Base-by-base conservation (phyloP, 331 rosid species). In the Rhamnella rubrinervis region DNA sequence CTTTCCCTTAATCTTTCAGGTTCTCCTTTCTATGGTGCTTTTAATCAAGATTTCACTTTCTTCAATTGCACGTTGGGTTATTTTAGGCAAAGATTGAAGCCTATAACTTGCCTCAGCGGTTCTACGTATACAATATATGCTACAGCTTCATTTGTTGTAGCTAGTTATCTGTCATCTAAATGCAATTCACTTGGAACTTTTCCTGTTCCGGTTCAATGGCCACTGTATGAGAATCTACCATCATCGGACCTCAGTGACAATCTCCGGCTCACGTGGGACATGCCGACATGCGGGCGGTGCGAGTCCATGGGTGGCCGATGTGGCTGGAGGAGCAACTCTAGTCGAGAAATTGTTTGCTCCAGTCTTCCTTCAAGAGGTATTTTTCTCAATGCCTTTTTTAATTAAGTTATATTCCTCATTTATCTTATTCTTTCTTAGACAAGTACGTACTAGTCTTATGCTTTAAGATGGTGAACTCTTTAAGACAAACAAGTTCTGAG, bases 271-370 rank as follows among this genome's bases (percentile, higher is more conserved):
- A 77, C 73, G 23, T 92, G 97, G 97, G 76, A 77, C 16, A 49
- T 57, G 31, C 96, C 97, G 11, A 17, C 80, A 37, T 92, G 97
- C 71, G 86, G 85, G 18, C 67, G 39, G 68, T 92, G 97, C 56
- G 88, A 83, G 73, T 56, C 73, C 0, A 76, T 25, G 1, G 95
- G 95, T 20, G 89, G 88, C 21, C 76, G 72, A 0, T 92, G 97
- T 73, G 97, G 85, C 2, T 71, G 77, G 16, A 55, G 64, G 65
- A 23, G 7, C 26, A 68, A 78, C 51, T 65, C 86, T 19, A 81
- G 69, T 37, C 47, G 21, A 47, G 61, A 76, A 59, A 65, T 87
- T 28, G 80, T 49, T 1, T 92, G 97, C 83, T 83, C 71, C 38
- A 44, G 41, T 64, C 17, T 71, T 62, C 65, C 95, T 65, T 59